A percentile compares a stretch with the other conserved stretches of the same genome.
Conservation (phyloP, 78 protist species). For the Cavenderia fasciculata region DNA sequence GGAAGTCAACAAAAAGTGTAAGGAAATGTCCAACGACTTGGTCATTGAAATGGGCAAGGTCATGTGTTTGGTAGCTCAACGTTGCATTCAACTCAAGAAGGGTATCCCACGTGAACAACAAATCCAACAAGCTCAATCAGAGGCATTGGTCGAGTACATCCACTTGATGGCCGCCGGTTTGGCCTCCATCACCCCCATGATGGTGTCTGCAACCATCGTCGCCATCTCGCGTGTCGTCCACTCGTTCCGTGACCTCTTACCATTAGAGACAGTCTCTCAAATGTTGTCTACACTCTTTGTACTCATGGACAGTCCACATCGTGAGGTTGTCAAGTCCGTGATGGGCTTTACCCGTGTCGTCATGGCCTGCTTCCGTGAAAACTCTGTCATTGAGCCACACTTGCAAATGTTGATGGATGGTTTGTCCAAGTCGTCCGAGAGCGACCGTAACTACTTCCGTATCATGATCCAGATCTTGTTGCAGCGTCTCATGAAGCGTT, state of each 20-base stretch:
- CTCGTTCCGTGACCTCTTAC: neutral
- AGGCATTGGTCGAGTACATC: conserved; percentile 28
- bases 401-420: conserved; percentile 19
- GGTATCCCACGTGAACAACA: conserved; percentile 26
- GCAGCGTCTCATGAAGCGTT: conserved; percentile 54
- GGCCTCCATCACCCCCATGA: conserved; percentile 37
- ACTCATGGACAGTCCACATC: conserved; percentile 15
- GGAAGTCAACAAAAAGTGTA: conserved; percentile 25
- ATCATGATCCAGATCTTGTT: conserved; percentile 40
- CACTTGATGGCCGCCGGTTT: conserved; percentile 52
- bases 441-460: conserved; percentile 64
- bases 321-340: conserved; percentile 51
- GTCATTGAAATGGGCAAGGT: conserved; percentile 38
- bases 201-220: conserved; percentile 51
- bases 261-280: neutral
- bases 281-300: neutral
- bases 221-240: conserved; percentile 44
- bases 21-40: conserved; percentile 57
- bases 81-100: neutral
- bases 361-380: conserved; percentile 34
- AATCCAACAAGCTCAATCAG: neutral
- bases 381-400: conserved; percentile 14
- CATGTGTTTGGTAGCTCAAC: conserved; percentile 31
- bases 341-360: conserved; percentile 60
- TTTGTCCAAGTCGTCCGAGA: conserved; percentile 32